Evolutionary conservation across 768 basidiomycete species (phyloP), one percentile per base, ranked within the genome.

Genomic region (Boletus insuetus): DNA sequence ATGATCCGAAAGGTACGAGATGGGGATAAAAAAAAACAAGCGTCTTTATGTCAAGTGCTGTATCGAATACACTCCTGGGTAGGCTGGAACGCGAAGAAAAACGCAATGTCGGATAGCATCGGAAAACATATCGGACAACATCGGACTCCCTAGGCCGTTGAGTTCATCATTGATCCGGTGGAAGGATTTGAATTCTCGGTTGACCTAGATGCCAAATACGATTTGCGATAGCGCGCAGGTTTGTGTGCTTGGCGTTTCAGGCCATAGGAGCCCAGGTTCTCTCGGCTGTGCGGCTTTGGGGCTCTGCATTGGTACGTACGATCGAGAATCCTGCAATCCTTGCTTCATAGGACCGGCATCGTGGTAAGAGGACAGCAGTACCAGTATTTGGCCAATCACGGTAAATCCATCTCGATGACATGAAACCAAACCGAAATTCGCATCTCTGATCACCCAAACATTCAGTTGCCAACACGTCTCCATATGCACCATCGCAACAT

Each of bases 241-340:
- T n/a, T 19, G 54, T 19, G 24, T 16, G 4, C 59, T 45, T 54
- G 63, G 55, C 52, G 54, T 65, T 65, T 65, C 54, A 62, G 22
- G 41, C 13, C 34, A 17, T 16, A n/a, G 10, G 43, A 38, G 8
- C 8, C 29, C 14, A n/a, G 17, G 17, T n/a, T 12, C n/a, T 52
- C 34, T 34, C 50, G 35, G 43, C 34, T 29, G 40, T 34, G 32
- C 4, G 43, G 35, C 17, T 31, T 38, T 34, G 29, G 32, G 19
- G 19, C n/a, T 49, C 16, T 49, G 52, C 10, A 44, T 40, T 38
- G 32, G 6, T 19, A 19, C 20, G 40, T 34, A 35, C 38, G 22
- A 31, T 24, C 39, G n/a, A 49, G 19, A 20, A 4, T 24, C 32
- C 17, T 26, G 34, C 17, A 37, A 11, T 14, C 17, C 9, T 37